Percentiles rank a stretch among this genome's conserved stretches.
Evolutionary conservation across 176 grass and related monocot species (phyloP).

Genomic region (Saccharum officinarum): DNA sequence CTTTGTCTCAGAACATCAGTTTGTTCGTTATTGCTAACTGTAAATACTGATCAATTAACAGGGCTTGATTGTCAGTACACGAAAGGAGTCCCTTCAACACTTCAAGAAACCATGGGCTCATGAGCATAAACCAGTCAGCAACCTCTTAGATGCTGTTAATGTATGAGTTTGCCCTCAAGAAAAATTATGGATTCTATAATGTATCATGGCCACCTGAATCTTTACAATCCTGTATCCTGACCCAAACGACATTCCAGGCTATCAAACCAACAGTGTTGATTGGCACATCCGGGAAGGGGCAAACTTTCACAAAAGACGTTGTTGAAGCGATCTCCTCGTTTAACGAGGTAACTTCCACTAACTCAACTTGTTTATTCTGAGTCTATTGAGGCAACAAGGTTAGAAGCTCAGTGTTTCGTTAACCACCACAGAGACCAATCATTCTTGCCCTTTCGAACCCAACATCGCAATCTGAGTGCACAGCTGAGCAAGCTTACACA

Average conservation of each 20-base stretch:
- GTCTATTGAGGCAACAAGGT: constrained; percentile 10
- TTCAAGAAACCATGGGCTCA: constrained; percentile 99
- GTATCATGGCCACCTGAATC: background rate
- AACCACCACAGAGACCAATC: constrained; percentile 57
- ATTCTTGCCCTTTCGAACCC: constrained; percentile 94
- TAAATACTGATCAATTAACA: constrained; percentile 43
- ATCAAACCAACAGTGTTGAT: constrained; percentile 93
- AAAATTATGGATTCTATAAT: background rate
- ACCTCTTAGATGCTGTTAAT: constrained; percentile 79
- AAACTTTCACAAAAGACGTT: constrained; percentile 94
- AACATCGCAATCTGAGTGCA: constrained; percentile 85
- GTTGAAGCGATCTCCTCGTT: constrained; percentile 80
- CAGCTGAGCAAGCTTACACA: constrained; percentile 92
- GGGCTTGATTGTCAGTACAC: constrained; percentile 81
- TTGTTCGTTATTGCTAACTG: constrained; percentile 30
- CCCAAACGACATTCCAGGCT: constrained; percentile 35
- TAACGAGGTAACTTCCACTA: constrained; percentile 62
- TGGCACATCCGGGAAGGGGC: constrained; percentile 92
- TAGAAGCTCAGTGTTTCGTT: constrained; percentile 20
- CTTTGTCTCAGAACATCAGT: background rate
- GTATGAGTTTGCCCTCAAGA: constrained; percentile 34
- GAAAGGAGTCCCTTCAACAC: constrained; percentile 89
- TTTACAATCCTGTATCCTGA: constrained; percentile 29
- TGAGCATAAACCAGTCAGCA: constrained; percentile 64
- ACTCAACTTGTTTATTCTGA: constrained; percentile 3